Base-by-base conservation (phyloP, 208 protist species). In the Trypanosoma boissoni region DNA sequence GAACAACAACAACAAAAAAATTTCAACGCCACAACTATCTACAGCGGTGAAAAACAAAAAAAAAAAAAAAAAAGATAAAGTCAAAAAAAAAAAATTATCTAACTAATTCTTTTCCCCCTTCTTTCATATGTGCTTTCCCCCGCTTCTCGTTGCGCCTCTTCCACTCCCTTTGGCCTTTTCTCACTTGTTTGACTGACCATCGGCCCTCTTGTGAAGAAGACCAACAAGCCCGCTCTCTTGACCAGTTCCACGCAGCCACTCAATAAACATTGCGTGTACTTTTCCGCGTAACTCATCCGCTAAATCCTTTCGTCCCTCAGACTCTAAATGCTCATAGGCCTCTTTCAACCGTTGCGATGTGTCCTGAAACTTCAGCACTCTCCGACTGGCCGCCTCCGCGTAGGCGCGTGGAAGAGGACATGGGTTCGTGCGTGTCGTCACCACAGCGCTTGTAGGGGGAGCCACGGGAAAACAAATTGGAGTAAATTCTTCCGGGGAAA, bases 401-500 rank as follows among this genome's bases (percentile, higher is more conserved):
- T 96, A 96, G 27, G 78, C 65, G 31, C 70, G 58, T 10, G 90
- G 86, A 18, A 91, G 72, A 2, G 76, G 65, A 58, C 86, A 93
- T 8, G 86, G 86, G 58, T 96, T 96, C 0, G 83, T 80, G 51
- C 80, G 83, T 24, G 90, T 96, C n/a, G 77, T 58, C 2, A 71
- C 41, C 8, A 73, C 64, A 14, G 68, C 68, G 50, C 68, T 83
- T 24, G 71, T 59, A 2, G 72, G 80, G 27, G 86, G 78, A 3
- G 81, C 64, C 27, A 88, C 55, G 0, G 86, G 90, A 37, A 94
- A 93, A 36, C 73, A 80, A 39, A 92, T 59, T 8, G 86, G 83
- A 23, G 82, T 74, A 50, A 93, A 96, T 43, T 93, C 76, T 2
- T 84, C 86, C 2, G 90, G 90, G 0, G 86, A 83, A 14, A 96